These are phyloP conservation scores for Paradendryphiella salina DNA, from an alignment of 2,329 filamentous ascomycete species.

Conservation along the genomic window DNA sequence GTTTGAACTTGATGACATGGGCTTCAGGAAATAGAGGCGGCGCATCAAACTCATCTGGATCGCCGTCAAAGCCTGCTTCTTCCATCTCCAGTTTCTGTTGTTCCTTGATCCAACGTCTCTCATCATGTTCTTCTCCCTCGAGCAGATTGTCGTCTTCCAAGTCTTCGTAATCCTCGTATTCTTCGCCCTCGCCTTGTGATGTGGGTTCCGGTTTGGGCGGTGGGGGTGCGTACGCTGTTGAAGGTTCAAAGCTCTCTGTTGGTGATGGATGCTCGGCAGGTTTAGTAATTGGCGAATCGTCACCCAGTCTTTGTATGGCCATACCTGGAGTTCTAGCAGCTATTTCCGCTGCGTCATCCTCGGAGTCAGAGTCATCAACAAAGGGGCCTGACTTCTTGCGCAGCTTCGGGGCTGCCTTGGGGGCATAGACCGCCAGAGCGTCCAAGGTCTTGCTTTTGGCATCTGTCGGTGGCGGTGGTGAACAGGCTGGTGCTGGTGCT, in stretches of 20 bases:
- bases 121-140: slow-evolving; percentile 57
- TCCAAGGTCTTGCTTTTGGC: slow-evolving; percentile 11
- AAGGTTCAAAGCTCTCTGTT: slow-evolving; percentile 13
- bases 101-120: slow-evolving; percentile 71
- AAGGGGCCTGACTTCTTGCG: slow-evolving; percentile 63
- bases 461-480: slow-evolving; percentile 31
- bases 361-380: slow-evolving; percentile 69
- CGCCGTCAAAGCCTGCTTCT: slow-evolving; percentile 48
- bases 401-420: slow-evolving; percentile 17
- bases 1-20: slow-evolving; percentile 12
- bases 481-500: slow-evolving; percentile 44
- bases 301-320: slow-evolving; percentile 17
- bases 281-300: slow-evolving; percentile 27
- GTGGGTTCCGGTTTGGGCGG: slow-evolving; percentile 54
- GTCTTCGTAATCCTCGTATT: slow-evolving; percentile 58
- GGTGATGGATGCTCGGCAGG: slow-evolving; percentile 18
- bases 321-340: slow-evolving; percentile 27
- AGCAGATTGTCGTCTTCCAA: slow-evolving; percentile 65
- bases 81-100: slow-evolving; percentile 61
- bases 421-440: slow-evolving; percentile 6
- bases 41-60: slow-evolving; percentile 59
- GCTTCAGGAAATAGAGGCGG: slow-evolving; percentile 37
- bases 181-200: slow-evolving; percentile 51
- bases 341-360: slow-evolving; percentile 47
- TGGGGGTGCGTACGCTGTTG: slow-evolving; percentile 17